A percentile compares a stretch with the other conserved stretches of the same genome.
These are phyloP conservation scores for Polychaeton citri DNA, from an alignment of 2,329 filamentous ascomycete species.

Conservation along the genomic window DNA sequence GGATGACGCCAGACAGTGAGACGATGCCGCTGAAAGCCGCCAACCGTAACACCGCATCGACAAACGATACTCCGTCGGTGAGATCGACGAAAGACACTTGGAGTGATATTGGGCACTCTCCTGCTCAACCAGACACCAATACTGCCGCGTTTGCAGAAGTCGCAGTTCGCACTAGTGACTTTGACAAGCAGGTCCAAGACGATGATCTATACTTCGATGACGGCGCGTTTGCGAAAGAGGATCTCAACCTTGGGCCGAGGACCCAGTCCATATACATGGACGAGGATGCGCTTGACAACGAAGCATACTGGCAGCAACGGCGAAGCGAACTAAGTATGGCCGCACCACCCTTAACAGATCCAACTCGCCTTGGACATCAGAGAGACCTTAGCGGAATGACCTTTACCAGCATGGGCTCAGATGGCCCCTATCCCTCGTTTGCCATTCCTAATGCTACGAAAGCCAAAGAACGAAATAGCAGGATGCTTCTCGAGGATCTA, in stretches of 20 bases:
- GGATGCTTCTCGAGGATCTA: conserved; percentile 18
- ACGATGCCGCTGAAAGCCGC: conserved; percentile 3
- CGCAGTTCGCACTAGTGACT: too few species aligned
- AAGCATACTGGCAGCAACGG: conserved; percentile 5
- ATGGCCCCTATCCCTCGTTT: conserved; percentile 21
- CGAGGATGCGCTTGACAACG: conserved; percentile 25
- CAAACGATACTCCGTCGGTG: not conserved
- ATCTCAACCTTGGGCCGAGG: conserved; percentile 9
- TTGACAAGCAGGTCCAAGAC: too few species aligned
- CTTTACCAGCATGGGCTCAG: conserved; percentile 7
- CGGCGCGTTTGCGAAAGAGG: conserved; percentile 18
- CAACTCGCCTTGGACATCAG: conserved; percentile 6
- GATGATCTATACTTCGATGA: conserved; percentile 26
- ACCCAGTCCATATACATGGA: conserved; percentile 11
- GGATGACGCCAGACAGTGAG: conserved; percentile 4
- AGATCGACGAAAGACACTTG: too few species aligned
- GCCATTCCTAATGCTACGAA: conserved; percentile 15
- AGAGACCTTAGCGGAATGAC: conserved; percentile 11
- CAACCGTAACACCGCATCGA: not conserved
- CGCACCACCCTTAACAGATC: not conserved
- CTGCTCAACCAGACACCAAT: too few species aligned
- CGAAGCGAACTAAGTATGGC: conserved; percentile 6
- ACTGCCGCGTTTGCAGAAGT: too few species aligned
- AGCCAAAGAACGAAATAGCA: conserved; percentile 12
- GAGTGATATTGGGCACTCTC: too few species aligned